phyloP scores from a whole-genome alignment of 805 yeast genomes.

The Yarrowia keelungensis region DNA sequence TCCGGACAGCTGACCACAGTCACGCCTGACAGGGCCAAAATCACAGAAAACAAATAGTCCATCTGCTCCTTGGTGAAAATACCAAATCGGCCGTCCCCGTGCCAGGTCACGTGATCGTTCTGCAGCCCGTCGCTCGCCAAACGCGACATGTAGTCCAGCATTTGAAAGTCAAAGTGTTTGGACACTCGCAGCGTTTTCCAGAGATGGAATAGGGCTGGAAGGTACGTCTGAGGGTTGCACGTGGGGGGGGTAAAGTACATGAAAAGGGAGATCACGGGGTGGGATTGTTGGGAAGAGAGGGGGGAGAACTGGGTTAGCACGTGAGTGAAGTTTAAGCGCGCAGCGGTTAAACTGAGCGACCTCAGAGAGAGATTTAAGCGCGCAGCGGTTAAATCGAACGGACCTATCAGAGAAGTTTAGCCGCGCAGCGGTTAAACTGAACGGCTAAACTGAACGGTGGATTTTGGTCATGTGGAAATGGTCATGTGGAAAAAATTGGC shows the following conservation, averaged over 20 bases:
- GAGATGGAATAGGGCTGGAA: slow-evolving; percentile 72
- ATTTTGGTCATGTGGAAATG: too few species aligned
- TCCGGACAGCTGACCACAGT: slow-evolving; percentile 48
- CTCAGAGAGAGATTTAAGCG: too few species aligned
- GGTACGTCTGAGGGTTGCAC: slow-evolving; percentile 59
- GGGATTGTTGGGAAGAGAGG: slow-evolving; percentile 28
- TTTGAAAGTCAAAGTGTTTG: slow-evolving; percentile 64
- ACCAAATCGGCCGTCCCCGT: slow-evolving; percentile 59
- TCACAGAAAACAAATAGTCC: slow-evolving; percentile 61
- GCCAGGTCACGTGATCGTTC: slow-evolving; percentile 49
- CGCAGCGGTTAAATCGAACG: too few species aligned
- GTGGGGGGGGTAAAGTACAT: slow-evolving; percentile 36
- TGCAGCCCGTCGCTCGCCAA: slow-evolving; percentile 54
- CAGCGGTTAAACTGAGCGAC: too few species aligned
- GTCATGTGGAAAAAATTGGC: too few species aligned
- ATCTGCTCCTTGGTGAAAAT: slow-evolving; percentile 69
- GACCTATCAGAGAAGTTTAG: too few species aligned
- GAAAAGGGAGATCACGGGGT: slow-evolving; percentile 16
- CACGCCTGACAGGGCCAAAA: slow-evolving; percentile 54
- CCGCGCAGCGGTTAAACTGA: too few species aligned
- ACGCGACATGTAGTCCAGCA: slow-evolving; percentile 69
- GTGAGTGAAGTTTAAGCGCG: too few species aligned
- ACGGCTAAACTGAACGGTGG: too few species aligned
- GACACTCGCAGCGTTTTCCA: slow-evolving; percentile 66
- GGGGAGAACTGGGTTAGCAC: slow-evolving; percentile 37